Evolutionary conservation across 495 filamentous ascomycete genomes (phyloP), one percentile per base, ranked within the genome.

Genomic region (Aspergillus sclerotiicarbonarius): DNA sequence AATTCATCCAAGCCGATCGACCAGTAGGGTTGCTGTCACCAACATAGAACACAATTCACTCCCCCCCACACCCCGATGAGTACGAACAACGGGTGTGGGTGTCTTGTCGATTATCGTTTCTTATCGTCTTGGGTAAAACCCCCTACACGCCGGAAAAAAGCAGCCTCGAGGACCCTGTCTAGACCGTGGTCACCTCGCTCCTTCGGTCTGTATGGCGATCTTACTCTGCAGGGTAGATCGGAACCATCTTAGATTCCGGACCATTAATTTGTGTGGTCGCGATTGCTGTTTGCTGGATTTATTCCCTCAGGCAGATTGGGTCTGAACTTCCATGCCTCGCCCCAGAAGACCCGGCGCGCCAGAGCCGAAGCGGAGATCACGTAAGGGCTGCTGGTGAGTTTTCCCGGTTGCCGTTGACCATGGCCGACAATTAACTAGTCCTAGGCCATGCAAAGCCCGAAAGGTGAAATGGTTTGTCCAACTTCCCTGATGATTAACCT

Each of bases 381-480:
- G 90, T 45, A 91, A 89, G 74, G 90, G 90, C 60, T 96, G 90
- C 73, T 92, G 90, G 90, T 92, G 73, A 77, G 85, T 79, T 51
- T 60, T 39, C 29, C 32, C 35, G 57, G 45, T 4, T 30, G 47
- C 49, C 54, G 20, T 62, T 10, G 35, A 45, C 39, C 35, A 52
- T 18, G 32, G 33, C 7, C 8, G 60, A 21, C 5, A 29, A 25
- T 35, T 54, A 32, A 54, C 48, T 43, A 35, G 19, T 35, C 30
- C 21, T 35, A 91, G 89, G 87, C 88, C 87, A 19, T 95, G 90
- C 75, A 95, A 95, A 72, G 82, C 85, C 53, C 82, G 89, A 52
- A 96, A 93, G 69, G 86, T 94, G 60, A 94, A 96, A 77, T 94
- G 90, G 81, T 82, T 76, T 63, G 63, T 62, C 49, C 51, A 2